phyloP scores from a whole-genome alignment of 768 basidiomycete species.

The Baorangia bicolor region DNA sequence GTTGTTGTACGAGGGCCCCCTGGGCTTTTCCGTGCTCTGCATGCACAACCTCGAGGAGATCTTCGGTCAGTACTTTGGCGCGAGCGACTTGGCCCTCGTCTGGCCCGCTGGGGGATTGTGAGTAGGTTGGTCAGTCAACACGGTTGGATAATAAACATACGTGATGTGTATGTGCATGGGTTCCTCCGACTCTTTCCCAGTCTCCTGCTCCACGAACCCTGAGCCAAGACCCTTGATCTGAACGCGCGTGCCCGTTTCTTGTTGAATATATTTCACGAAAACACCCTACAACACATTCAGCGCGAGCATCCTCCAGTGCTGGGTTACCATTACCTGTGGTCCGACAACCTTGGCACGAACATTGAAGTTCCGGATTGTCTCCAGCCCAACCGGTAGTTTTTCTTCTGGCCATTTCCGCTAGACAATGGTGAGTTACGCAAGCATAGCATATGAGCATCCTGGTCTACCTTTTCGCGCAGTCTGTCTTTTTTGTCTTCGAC shows the following conservation, averaged over 20 bases:
- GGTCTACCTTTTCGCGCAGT: conserved; percentile 58
- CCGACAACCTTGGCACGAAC: conserved; percentile 97
- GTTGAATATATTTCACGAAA: conserved; percentile 98
- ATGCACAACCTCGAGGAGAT: conserved; percentile 85
- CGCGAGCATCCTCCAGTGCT: not conserved
- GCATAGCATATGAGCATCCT: not conserved
- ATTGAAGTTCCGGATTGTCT: conserved; percentile 94
- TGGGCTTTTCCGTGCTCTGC: conserved; percentile 85
- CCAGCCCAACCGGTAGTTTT: conserved; percentile 85
- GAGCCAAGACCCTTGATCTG: conserved; percentile 96
- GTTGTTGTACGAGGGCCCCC: conserved; percentile 62
- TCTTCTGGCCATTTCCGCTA: conserved; percentile 98
- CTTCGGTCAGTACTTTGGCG: conserved; percentile 85
- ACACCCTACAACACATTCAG: conserved; percentile 52
- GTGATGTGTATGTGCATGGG: conserved; percentile 92
- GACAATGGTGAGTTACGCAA: conserved; percentile 10
- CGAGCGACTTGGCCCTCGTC: conserved; percentile 84
- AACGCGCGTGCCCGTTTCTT: conserved; percentile 92
- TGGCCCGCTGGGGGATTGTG: conserved; percentile 50
- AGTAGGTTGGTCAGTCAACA: conserved; percentile 20
- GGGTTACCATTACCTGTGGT: conserved; percentile 61
- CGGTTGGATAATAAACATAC: conserved; percentile 42
- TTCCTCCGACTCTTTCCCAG: conserved; percentile 82
- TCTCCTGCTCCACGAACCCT: conserved; percentile 92
- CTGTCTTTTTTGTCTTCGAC: conserved; percentile 78